Evolutionary conservation across 2,329 filamentous ascomycete species (phyloP), one percentile per base, ranked within the genome.

Genomic region (Epichloe coenophiala): DNA sequence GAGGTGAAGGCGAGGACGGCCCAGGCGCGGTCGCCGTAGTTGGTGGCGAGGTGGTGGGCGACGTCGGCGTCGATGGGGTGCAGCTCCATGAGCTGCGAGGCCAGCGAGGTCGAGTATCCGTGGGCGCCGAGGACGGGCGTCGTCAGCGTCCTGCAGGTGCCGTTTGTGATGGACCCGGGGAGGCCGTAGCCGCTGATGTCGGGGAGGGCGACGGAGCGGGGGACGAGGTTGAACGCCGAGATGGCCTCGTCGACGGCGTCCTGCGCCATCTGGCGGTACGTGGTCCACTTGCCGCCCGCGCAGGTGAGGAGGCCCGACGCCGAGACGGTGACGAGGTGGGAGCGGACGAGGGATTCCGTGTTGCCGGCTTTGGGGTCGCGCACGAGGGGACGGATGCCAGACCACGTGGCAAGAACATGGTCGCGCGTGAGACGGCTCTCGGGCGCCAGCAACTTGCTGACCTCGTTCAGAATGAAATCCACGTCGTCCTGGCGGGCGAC

Each of bases 181-280:
- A 63, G 67, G 46, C 80, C 76, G 43, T 80, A 81, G 55, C 84
- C 84, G 60, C 78, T 83, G 56, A 89, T 78, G 51, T 83, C 78
- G 11, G 83, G 80, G 48, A 80, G 68, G 19, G 68, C 52, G 13
- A 83, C 61, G 23, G 74, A 66, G 8, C 66, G 65, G 5, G 83
- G 69, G 47, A 71, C 66, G 31, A 90, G 74, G 39, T 71, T 63
- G 63, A 88, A 89, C 47, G 77, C 71, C 54, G 75, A 71, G 67
- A 90, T 76, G 31, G 86, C 86, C 60, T 88, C 82, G 61, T 91
- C 86, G 54, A 93, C 86, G 45, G 85, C 84, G 60, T 91, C 86
- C 65, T 93, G 84, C 48, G 87, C 84, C 87, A 93, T 93, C 63
- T 90, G 84, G 50, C 86, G 84, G 69, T 91, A 93, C 11, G 86